Evolutionary conservation across 2,329 filamentous ascomycete genomes (phyloP).

Genomic region (Ambrosiella beaveri): DNA sequence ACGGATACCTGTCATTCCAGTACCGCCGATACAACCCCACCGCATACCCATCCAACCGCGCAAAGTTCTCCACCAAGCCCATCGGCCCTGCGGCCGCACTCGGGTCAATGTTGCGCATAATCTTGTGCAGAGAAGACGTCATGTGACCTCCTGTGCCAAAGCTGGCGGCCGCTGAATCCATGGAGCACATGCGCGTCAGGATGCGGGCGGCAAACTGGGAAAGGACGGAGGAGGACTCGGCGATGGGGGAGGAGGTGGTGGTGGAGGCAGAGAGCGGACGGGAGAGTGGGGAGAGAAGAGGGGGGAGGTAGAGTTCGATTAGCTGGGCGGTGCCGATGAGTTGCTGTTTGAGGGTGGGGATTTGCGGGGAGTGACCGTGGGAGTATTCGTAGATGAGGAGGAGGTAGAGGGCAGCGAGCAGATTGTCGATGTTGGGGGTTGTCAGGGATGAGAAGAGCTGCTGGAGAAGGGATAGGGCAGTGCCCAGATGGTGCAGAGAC

Average conservation of each 20-base stretch:
- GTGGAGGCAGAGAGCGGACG: background rate
- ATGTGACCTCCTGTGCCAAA: background rate
- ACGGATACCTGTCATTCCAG: background rate
- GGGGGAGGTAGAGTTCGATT: background rate
- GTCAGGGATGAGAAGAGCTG: background rate
- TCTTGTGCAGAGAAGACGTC: background rate
- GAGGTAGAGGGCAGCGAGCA: background rate
- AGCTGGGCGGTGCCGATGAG: background rate
- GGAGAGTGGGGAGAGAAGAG: background rate
- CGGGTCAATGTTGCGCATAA: background rate
- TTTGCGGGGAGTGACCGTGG: background rate
- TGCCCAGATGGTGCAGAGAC: background rate
- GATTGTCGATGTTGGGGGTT: background rate
- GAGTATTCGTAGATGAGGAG: slow-evolving; percentile 1
- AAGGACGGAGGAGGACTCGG: background rate
- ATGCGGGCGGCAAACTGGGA: background rate
- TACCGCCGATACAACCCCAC: background rate
- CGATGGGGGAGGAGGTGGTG: background rate
- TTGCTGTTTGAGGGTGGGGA: background rate
- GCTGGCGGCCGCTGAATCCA: background rate
- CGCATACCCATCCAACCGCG: background rate
- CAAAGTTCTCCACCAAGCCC: background rate
- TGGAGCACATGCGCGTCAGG: background rate
- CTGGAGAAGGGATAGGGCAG: background rate
- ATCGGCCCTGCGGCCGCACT: background rate